Base-by-base conservation (phyloP, 441 rosid species). In the Adansonia grandidieri region DNA sequence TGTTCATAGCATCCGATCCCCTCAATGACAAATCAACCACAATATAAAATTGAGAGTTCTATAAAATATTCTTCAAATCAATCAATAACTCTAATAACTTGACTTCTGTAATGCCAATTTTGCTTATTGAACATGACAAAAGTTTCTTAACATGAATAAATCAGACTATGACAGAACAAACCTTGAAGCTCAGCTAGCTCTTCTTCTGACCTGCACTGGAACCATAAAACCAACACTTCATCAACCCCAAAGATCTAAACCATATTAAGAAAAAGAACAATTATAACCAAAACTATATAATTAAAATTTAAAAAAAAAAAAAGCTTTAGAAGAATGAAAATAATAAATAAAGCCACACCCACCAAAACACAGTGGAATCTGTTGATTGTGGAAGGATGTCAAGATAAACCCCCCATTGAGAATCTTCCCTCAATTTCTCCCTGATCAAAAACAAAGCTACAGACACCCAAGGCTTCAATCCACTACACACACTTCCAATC, bases 151-250 rank as follows among this genome's bases (percentile, higher is more conserved):
- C 61, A 24, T 47, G 37, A 47, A 44, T 28, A 71, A 13, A 61
- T n/a, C 63, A 78, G 32, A 71, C 14, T 9, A 57, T n/a, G 47
- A 19, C 13, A 9, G 47, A 64, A 47, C 86, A 79, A 74, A 96
- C 99, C 99, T 91, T 91, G 90, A 82, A 96, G 89, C 88, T 96
- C 92, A 71, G 87, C 91, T 75, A 94, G 93, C 91, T 94, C 99
- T 82, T 93, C 94, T 86, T 94, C 97, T 80, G 97, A 94, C 97
- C 99, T 96, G 98, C 88, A 84, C 99, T 94, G 97, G 87, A 89
- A 83, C 81, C 86, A 82, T 72, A 78, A 76, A 80, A 13, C 76
- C 61, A 77, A 56, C 63, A 73, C 62, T 84, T 77, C 66, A 88
- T 85, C 84, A 85, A 84, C 75, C 82, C 71, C 79, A 77, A 80